Evolutionary conservation across 2,329 filamentous ascomycete species (phyloP).

Genomic region (Ophiostoma ulmi): DNA sequence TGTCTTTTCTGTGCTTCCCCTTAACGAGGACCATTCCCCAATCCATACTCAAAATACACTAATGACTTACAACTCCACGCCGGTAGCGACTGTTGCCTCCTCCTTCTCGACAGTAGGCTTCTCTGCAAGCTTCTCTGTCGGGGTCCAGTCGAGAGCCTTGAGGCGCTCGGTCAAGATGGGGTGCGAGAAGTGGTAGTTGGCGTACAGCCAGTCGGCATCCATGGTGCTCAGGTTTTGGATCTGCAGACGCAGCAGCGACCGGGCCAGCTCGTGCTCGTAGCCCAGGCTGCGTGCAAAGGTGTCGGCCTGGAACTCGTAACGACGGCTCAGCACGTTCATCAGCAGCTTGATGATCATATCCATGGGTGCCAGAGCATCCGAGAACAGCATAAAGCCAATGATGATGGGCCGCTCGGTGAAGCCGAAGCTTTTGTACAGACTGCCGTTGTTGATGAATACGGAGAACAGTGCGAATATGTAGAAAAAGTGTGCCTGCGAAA

Average conservation of each 20-base stretch:
- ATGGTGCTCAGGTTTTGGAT: slow-evolving; percentile 97
- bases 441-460: slow-evolving; percentile 92
- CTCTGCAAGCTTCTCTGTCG: slow-evolving; percentile 45
- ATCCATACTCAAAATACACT: background rate
- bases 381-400: slow-evolving; percentile 96
- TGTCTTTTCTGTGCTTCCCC: background rate
- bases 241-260: slow-evolving; percentile 92
- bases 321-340: slow-evolving; percentile 92
- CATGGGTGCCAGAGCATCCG: slow-evolving; percentile 89
- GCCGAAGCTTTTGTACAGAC: slow-evolving; percentile 85
- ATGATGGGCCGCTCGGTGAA: slow-evolving; percentile 87
- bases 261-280: slow-evolving; percentile 75
- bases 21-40: background rate
- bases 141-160: slow-evolving; percentile 83
- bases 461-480: slow-evolving; percentile 97
- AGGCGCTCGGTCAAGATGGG: slow-evolving; percentile 91
- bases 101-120: slow-evolving; percentile 33
- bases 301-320: slow-evolving; percentile 95
- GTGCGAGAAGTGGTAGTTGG: slow-evolving; percentile 97
- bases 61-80: slow-evolving; percentile 59
- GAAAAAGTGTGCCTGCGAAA: slow-evolving; percentile 88
- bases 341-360: slow-evolving; percentile 90
- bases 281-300: slow-evolving; percentile 80
- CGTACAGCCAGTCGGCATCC: slow-evolving; percentile 98
- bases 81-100: slow-evolving; percentile 61